Evolutionary conservation across 192 early-diverging fungal species (phyloP).

Genomic region (Mortierella antarctica): DNA sequence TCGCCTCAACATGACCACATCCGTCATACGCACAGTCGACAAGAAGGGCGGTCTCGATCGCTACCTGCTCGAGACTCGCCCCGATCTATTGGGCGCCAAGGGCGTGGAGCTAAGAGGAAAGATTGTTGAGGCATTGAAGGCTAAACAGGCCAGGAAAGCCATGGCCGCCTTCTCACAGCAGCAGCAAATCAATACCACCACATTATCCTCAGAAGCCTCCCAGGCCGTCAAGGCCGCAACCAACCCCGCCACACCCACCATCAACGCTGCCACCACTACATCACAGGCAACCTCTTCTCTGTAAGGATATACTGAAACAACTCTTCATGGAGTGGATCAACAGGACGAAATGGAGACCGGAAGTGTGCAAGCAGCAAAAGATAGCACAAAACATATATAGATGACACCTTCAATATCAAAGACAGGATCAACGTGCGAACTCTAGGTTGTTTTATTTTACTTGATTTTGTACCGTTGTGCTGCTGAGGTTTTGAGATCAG

Average conservation of each 20-base stretch:
- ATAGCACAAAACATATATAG: too few relatives aligned
- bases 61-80: slow-evolving; percentile 75
- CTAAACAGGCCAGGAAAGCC: slow-evolving; percentile 62
- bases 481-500: too few relatives aligned
- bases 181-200: slow-evolving; percentile 9
- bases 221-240: slow-evolving; percentile 15
- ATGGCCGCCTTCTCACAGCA: not conserved
- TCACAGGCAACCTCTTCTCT: slow-evolving; percentile 12
- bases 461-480: not conserved
- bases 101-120: slow-evolving; percentile 41
- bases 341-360: not conserved
- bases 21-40: slow-evolving; percentile 80
- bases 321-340: not conserved
- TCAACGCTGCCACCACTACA: slow-evolving; percentile 10
- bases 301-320: not conserved
- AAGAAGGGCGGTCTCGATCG: slow-evolving; percentile 86
- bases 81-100: slow-evolving; percentile 67
- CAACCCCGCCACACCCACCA: not conserved
- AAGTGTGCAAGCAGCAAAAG: too few relatives aligned
- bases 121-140: slow-evolving; percentile 64
- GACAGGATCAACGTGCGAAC: too few relatives aligned
- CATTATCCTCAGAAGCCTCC: slow-evolving; percentile 11
- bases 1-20: slow-evolving; percentile 71
- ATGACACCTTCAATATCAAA: too few relatives aligned
- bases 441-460: not conserved